phyloP scores from a whole-genome alignment of 768 basidiomycete genomes.

The Hericium alpestre region DNA sequence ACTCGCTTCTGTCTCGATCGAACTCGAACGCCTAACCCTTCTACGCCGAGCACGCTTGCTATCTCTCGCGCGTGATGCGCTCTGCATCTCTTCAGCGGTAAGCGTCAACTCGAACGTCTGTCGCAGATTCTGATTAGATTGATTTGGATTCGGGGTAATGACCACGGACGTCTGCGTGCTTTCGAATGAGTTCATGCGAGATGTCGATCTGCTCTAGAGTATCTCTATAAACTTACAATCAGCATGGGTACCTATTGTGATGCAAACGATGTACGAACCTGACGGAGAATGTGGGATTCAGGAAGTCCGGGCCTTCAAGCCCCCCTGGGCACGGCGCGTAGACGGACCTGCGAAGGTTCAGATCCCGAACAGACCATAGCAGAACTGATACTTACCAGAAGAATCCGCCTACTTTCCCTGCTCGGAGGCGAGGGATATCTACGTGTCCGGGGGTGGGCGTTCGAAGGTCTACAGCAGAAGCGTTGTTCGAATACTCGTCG shows the following conservation, averaged over 20 bases:
- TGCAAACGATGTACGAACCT: conserved; percentile 26
- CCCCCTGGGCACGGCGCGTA: conserved; percentile 48
- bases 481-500: conserved; percentile 56
- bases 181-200: conserved; percentile 61
- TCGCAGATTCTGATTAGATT: neutral
- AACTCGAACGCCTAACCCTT: conserved; percentile 50
- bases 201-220: conserved; percentile 95
- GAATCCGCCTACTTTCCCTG: conserved; percentile 83
- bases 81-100: conserved; percentile 41
- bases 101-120: conserved; percentile 59
- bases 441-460: conserved; percentile 56
- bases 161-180: conserved; percentile 58
- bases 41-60: conserved; percentile 81
- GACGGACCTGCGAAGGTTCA: conserved; percentile 43
- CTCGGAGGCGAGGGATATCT: conserved; percentile 74
- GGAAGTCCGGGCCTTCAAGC: conserved; percentile 43
- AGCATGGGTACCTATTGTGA: neutral
- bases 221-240: too few relatives aligned
- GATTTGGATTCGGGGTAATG: neutral
- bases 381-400: conserved; percentile 58
- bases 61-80: conserved; percentile 63
- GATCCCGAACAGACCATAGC: neutral
- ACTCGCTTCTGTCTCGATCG: neutral
- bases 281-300: conserved; percentile 43
- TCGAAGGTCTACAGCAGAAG: conserved; percentile 59